Conservation (phyloP, 2,329 filamentous ascomycete species). For the Alternaria sp. region DNA sequence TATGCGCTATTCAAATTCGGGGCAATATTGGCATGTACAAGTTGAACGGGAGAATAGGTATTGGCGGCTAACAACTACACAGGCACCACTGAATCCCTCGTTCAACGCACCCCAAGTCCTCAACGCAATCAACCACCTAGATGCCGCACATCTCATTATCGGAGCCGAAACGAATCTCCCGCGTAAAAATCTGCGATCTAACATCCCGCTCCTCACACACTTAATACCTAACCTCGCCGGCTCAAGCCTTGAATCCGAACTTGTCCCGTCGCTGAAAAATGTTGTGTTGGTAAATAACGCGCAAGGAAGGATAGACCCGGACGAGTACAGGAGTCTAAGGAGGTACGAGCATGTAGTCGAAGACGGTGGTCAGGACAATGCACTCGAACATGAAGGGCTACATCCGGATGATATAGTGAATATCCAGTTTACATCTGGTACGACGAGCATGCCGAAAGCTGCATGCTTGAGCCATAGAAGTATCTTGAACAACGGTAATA, state of each 20-base stretch:
- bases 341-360: conserved; percentile 58
- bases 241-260: conserved; percentile 60
- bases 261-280: conserved; percentile 72
- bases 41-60: too few species aligned
- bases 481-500: conserved; percentile 91
- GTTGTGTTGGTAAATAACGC: conserved; percentile 85
- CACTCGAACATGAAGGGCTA: conserved; percentile 61
- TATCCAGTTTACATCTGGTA: conserved; percentile 98
- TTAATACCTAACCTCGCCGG: conserved; percentile 60
- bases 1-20: conserved; percentile 95
- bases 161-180: conserved; percentile 88
- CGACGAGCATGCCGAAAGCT: conserved; percentile 88
- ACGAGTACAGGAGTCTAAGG: conserved; percentile 47
- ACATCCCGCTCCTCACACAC: conserved; percentile 65
- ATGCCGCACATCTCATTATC: conserved; percentile 77
- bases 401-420: conserved; percentile 78
- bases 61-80: conserved; percentile 3
- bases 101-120: conserved; percentile 84
- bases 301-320: conserved; percentile 60
- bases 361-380: conserved; percentile 51
- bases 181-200: conserved; percentile 67
- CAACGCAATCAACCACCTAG: conserved; percentile 79
- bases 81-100: conserved; percentile 88
- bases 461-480: conserved; percentile 84
- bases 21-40: conserved; percentile 73